phyloP scores from a whole-genome alignment of 345 rosid genomes.

The Abelmoschus esculentus region DNA sequence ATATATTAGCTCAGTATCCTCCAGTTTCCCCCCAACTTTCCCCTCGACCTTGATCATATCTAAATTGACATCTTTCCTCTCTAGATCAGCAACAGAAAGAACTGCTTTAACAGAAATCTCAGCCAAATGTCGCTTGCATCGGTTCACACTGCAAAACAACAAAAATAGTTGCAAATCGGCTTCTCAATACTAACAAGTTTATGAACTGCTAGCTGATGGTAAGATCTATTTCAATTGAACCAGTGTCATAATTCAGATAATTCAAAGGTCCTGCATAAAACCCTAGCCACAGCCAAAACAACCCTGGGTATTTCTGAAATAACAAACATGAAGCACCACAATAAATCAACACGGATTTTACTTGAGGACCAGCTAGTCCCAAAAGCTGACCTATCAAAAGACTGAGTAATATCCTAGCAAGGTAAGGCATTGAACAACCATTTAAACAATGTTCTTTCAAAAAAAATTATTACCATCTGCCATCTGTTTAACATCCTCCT shows the following conservation, averaged over 20 bases:
- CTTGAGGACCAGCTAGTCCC: not conserved
- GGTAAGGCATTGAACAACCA: slow-evolving; percentile 3
- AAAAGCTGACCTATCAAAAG: not conserved
- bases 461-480: not conserved
- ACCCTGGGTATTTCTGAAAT: not conserved
- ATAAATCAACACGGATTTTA: not conserved
- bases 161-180: not conserved
- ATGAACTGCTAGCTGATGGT: not conserved
- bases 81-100: slow-evolving; percentile 91
- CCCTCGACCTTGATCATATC: slow-evolving; percentile 96
- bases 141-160: slow-evolving; percentile 60
- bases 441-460: not conserved
- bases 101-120: slow-evolving; percentile 97
- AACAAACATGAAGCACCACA: not conserved
- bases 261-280: not conserved
- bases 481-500: not conserved
- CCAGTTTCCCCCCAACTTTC: slow-evolving; percentile 86
- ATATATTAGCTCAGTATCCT: slow-evolving; percentile 80
- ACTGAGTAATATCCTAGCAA: not conserved
- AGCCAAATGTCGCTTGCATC: slow-evolving; percentile 85
- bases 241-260: not conserved
- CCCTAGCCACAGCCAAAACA: not conserved
- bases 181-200: not conserved
- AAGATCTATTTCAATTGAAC: not conserved
- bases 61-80: slow-evolving; percentile 84